phyloP scores from a whole-genome alignment of 1,284 basidiomycete genomes.

The Ustilago shanxiensis region DNA sequence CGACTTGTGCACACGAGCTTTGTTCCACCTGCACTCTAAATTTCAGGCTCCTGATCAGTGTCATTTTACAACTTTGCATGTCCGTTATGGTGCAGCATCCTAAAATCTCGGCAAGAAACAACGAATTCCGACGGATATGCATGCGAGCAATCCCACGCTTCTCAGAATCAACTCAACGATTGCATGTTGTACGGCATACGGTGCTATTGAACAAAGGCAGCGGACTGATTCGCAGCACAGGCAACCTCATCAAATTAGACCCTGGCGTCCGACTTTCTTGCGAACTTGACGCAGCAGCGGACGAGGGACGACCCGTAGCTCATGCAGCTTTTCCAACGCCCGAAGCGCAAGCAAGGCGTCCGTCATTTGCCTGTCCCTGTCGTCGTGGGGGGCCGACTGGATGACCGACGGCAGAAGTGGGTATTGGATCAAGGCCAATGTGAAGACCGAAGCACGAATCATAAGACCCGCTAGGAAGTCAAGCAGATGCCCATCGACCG shows the following conservation, averaged over 20 bases:
- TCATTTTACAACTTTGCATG: background rate
- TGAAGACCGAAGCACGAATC: slow-evolving; percentile 14
- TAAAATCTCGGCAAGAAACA: no score
- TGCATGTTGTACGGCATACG: no score
- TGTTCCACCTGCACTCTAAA: background rate
- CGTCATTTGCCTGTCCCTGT: slow-evolving; percentile 15
- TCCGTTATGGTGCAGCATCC: slow-evolving; percentile 5
- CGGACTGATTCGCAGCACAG: background rate
- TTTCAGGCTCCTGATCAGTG: background rate
- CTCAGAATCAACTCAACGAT: background rate
- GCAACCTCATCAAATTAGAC: background rate
- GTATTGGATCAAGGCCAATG: slow-evolving; percentile 19
- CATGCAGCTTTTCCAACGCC: slow-evolving; percentile 16
- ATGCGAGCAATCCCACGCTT: background rate
- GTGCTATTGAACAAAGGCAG: no score
- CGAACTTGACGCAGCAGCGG: slow-evolving; percentile 6
- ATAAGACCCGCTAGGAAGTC: slow-evolving; percentile 12
- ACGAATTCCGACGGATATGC: no score
- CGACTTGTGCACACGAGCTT: background rate
- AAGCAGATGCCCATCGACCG: slow-evolving; percentile 14
- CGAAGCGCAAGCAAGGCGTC: slow-evolving; percentile 19
- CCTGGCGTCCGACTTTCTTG: slow-evolving; percentile 1
- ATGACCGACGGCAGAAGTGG: background rate
- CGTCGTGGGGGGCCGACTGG: background rate
- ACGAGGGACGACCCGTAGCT: slow-evolving; percentile 8